Base-by-base conservation (phyloP, 2,329 filamentous ascomycete species). In the Sarocladiaceae sp. region DNA sequence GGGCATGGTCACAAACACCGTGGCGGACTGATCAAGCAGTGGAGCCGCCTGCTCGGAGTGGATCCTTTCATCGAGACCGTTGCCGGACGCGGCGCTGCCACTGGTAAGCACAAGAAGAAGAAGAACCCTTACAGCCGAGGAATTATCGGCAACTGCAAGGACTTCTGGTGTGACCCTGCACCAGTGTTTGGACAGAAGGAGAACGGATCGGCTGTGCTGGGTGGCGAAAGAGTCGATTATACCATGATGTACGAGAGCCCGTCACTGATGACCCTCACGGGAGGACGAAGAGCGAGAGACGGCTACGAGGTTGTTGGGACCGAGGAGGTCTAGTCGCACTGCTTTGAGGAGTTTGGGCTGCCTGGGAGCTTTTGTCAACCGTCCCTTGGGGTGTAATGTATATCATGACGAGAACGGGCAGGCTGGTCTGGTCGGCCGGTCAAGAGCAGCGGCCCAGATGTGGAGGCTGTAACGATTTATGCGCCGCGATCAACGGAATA, bases 51-150 rank as follows among this genome's bases (percentile, higher is more conserved):
- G 1, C 79, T 99, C 1, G 94, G 94, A 1, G 81, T 99, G 6
- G 94, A 99, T 62, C 90, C 91, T 0, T 97, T 99, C 63, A 84
- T 97, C 57, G 89, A 93, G 59, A 97, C 92, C 2, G 91, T 94
- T 1, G 90, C 90, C 0, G 93, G 93, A 2, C 80, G 90, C 37
- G 84, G 88, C 50, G 89, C 88, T 0, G 84, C 86, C 5, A 75
- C 76, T 2, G 69, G 71, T 22, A 69, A 74, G 66, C 36, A 48
- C 29, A 73, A 75, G 70, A 77, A 78, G 57, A 79, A 79, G 64
- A 77, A 77, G 58, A 99, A 97, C 66, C 92, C 92, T 0, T 99
- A 93, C 68, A 93, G 85, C 53, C 79, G 84, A 28, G 94, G 94
- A 7, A 77, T 90, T 35, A 60, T 95, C n/a, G 81, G 85, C 54